Evolutionary conservation across 257 asterid genomes (phyloP).

Genomic region (Anisodus acutangulus): DNA sequence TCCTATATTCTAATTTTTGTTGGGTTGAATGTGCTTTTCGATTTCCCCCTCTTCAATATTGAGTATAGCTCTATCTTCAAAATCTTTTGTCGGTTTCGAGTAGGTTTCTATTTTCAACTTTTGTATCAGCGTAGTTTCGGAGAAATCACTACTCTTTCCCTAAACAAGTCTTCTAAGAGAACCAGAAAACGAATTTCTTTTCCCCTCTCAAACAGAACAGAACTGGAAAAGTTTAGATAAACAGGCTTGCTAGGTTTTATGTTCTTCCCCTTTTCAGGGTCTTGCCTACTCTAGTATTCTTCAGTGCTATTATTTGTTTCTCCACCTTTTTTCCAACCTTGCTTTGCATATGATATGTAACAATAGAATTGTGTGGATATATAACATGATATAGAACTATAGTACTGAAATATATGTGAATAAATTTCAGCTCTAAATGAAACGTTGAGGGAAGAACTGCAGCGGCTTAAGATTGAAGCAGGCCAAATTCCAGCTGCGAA

Average conservation of each 20-base stretch:
- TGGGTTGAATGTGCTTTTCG: not conserved
- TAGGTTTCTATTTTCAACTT: not conserved
- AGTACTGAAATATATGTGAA: not conserved
- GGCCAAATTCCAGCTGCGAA: slow-evolving; percentile 54
- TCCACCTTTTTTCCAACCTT: not conserved
- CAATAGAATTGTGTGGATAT: not conserved
- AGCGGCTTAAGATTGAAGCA: slow-evolving; percentile 81
- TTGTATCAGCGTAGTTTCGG: not conserved
- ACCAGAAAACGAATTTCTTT: not conserved
- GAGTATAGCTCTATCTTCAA: not conserved
- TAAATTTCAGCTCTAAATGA: slow-evolving; percentile 71
- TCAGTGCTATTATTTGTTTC: not conserved
- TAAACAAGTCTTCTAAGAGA: slow-evolving; percentile 6
- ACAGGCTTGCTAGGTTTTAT: not conserved
- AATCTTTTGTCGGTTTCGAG: not conserved
- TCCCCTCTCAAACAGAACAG: not conserved
- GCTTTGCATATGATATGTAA: not conserved
- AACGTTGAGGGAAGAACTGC: slow-evolving; percentile 76
- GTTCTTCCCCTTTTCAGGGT: not conserved
- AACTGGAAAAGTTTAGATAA: not conserved
- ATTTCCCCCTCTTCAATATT: not conserved
- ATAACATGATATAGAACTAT: not conserved
- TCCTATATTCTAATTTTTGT: not conserved
- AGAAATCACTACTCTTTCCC: not conserved
- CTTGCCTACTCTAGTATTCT: not conserved